Base-by-base conservation (phyloP, 345 rosid genomes). In the Eucalyptus polyanthemos region DNA sequence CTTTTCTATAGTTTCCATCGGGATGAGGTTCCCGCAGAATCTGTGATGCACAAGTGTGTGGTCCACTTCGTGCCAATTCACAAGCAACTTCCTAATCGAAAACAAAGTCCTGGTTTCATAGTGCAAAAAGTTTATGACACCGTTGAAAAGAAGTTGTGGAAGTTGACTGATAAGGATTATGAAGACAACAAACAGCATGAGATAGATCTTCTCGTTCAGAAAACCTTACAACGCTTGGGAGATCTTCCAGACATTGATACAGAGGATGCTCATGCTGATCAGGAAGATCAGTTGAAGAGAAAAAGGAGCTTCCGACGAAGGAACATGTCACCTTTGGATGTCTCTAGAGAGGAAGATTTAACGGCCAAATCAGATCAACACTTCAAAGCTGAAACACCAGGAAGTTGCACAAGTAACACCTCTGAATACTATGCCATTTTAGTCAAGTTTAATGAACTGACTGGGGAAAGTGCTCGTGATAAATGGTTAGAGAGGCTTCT, bases 1-100 rank as follows among this genome's bases (percentile, higher is more conserved):
- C 94, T 98, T 69, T 98, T 98, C 89, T 98, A 98, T 88, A 98
- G 99, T 90, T 98, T 97, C 91, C 99, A 98, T 90, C 97, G 94
- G 45, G 99, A 98, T 91, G 99, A 95, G 91, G 96, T 96, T 87
- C 99, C 99, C 8, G 99, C 99, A 11, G 99, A 96, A 88, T 96
- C 99, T 87, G 99, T 97, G 91, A 97, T 98, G 99, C 99, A 98
- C 91, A 96, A 95, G 91, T 98, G 99, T 83, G 95, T 98, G 87
- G 99, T 97, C 90, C 99, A 98, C 89, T 98, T 98, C 87, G 96
- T 98, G 89, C 99, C 99, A 8, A 91, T 92, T 81, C 93, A 96
- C 93, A 98, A 98, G 92, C 98, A 97, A 89, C 94, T 98, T 76
- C 99, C 99, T 5, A 89, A 86, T 72, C 98, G 99, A 54, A 92